Evolutionary conservation across 2,329 filamentous ascomycete species (phyloP).

Genomic region (Berkeleyomyces rouxiae): DNA sequence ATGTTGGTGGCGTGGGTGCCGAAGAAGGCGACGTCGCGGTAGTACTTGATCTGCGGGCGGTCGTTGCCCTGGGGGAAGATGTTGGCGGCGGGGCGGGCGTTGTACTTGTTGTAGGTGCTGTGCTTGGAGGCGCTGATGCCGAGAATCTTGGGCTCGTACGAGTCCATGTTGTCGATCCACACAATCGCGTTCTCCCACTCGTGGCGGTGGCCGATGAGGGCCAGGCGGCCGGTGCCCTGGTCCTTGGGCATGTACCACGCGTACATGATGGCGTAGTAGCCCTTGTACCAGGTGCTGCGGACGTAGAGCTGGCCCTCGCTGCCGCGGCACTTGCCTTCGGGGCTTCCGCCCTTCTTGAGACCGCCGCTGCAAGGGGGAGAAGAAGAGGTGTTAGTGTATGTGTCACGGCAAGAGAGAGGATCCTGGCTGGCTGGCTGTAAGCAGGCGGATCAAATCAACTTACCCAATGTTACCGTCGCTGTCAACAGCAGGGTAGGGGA

Average conservation of each 20-base stretch:
- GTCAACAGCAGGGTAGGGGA: conserved; percentile 46
- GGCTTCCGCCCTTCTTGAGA: conserved; percentile 20
- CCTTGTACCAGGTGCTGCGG: conserved; percentile 19
- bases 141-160: conserved; percentile 20
- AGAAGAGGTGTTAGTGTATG: neutral
- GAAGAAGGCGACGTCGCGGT: conserved; percentile 17
- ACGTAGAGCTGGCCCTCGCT: conserved; percentile 25
- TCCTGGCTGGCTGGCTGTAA: neutral
- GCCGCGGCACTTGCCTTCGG: conserved; percentile 21
- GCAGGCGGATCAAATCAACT: conserved; percentile 13
- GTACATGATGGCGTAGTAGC: conserved; percentile 25
- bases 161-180: conserved; percentile 18
- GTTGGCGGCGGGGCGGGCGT: neutral
- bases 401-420: neutral
- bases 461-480: conserved; percentile 39
- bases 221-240: conserved; percentile 19
- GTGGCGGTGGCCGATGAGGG: conserved; percentile 22
- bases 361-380: conserved; percentile 19
- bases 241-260: conserved; percentile 32
- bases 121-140: conserved; percentile 25
- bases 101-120: conserved; percentile 20
- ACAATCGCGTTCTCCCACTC: conserved; percentile 26
- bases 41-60: conserved; percentile 21
- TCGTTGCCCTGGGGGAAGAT: conserved; percentile 12
- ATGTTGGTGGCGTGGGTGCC: conserved; percentile 24